phyloP scores from a whole-genome alignment of 75 land plant species.

The Sequoia sempervirens region DNA sequence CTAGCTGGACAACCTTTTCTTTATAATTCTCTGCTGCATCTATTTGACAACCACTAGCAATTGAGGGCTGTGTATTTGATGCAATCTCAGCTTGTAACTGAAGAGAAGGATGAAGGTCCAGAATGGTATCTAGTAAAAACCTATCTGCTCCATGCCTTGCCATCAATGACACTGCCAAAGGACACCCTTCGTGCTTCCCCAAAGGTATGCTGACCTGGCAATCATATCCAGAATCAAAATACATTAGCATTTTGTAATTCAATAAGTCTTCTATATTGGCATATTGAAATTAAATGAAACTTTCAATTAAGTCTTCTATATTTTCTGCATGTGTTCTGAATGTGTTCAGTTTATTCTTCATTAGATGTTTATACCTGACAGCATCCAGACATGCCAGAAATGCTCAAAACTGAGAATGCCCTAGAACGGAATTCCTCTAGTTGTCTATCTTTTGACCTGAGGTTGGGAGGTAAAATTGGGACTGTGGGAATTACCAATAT shows the following conservation, averaged over 20 bases:
- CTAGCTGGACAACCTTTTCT: constrained; percentile 68
- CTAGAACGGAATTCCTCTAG: constrained; percentile 49
- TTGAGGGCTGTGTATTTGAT: constrained; percentile 31
- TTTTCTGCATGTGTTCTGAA: background rate
- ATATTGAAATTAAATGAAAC: background rate
- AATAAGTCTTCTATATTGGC: background rate
- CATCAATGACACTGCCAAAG: constrained; percentile 71
- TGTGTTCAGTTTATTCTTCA: background rate
- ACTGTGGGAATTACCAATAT: constrained; percentile 78
- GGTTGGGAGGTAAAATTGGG: constrained; percentile 63
- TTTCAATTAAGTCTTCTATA: no score
- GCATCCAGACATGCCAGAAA: constrained; percentile 91
- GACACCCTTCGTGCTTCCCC: constrained; percentile 62
- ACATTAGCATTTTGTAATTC: background rate
- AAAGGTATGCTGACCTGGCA: constrained; percentile 71
- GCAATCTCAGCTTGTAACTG: constrained; percentile 52
- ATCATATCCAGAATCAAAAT: background rate
- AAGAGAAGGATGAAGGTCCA: constrained; percentile 59
- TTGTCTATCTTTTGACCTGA: constrained; percentile 44
- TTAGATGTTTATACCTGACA: constrained; percentile 58
- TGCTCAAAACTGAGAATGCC: constrained; percentile 40
- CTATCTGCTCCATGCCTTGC: constrained; percentile 86
- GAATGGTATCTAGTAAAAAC: constrained; percentile 77
- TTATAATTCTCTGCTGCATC: constrained; percentile 76
- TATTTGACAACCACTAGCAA: constrained; percentile 46